Conservation (phyloP, 345 rosid species). For the Rubroshorea leprosula region DNA sequence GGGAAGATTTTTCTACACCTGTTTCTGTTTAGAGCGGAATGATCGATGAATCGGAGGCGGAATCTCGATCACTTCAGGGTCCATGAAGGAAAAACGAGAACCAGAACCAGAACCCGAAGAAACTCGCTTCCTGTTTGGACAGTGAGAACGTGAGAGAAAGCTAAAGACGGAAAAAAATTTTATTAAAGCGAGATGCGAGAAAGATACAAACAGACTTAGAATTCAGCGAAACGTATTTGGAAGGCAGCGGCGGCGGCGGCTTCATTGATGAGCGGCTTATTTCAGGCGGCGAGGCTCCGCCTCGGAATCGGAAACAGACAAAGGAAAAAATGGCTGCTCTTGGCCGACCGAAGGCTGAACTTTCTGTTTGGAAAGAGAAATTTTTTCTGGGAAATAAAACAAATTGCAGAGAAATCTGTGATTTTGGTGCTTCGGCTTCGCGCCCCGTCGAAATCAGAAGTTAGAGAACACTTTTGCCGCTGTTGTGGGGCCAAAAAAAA, state of each 20-base stretch:
- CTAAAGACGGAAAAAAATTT: neutral
- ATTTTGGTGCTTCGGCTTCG: conserved; percentile 9
- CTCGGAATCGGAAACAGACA: neutral
- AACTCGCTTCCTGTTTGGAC: conserved; percentile 30
- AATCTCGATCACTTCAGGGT: conserved; percentile 62
- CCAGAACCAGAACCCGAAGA: conserved; percentile 13
- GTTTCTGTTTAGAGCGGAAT: conserved; percentile 28
- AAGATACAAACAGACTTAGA: conserved; percentile 19
- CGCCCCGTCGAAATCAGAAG: conserved; percentile 9
- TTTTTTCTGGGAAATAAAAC: neutral
- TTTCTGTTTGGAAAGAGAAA: neutral
- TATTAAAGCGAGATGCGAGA: neutral
- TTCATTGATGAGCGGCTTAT: conserved; percentile 23
- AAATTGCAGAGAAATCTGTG: neutral
- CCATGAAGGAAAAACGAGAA: conserved; percentile 36
- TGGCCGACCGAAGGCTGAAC: neutral
- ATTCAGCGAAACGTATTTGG: conserved; percentile 10
- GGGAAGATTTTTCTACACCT: conserved; percentile 31
- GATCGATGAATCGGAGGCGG: conserved; percentile 39
- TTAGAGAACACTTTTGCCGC: too few species aligned
- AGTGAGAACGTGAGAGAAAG: conserved; percentile 17
- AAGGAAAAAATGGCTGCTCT: neutral
- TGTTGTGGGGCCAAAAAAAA: too few species aligned
- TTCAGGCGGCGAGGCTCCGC: neutral
- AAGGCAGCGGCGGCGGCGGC: conserved; percentile 23